Percentiles rank a stretch among this genome's conserved stretches.
These are phyloP conservation scores for Bolboschoenoplectus hybrid DNA, from an alignment of 202 grass and related monocot species.

Conservation along the genomic window DNA sequence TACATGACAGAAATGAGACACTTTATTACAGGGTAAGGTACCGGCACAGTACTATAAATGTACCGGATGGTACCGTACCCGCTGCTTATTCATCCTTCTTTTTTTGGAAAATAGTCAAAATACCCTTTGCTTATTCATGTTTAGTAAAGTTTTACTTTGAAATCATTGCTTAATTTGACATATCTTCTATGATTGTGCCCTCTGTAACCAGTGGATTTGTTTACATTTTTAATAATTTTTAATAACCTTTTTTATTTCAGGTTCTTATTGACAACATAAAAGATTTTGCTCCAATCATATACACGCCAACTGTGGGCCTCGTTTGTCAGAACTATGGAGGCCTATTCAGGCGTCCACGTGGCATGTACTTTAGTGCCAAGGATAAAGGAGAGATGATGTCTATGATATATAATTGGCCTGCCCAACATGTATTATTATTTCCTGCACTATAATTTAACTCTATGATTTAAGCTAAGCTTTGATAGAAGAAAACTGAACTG, in stretches of 20 bases:
- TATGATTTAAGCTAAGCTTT: conserved; percentile 22
- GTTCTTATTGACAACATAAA: conserved; percentile 97
- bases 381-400: conserved; percentile 99
- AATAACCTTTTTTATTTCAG: conserved; percentile 43
- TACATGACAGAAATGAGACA: conserved; percentile 97
- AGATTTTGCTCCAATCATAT: conserved; percentile 93
- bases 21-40: conserved; percentile 92
- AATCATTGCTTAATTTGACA: background rate
- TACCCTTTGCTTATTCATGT: conserved; percentile 8
- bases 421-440: conserved; percentile 36
- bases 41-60: conserved; percentile 11
- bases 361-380: conserved; percentile 98
- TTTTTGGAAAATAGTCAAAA: background rate
- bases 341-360: conserved; percentile 90
- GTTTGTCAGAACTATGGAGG: conserved; percentile 97
- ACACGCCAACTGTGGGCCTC: conserved; percentile 89
- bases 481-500: conserved; percentile 10
- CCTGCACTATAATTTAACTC: background rate
- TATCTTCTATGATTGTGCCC: background rate
- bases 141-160: background rate
- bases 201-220: background rate
- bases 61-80: conserved; percentile 20
- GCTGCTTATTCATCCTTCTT: background rate
- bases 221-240: conserved; percentile 5
- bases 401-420: conserved; percentile 99